Conservation (phyloP, 768 basidiomycete genomes). For the Melanogaster broomeanus region DNA sequence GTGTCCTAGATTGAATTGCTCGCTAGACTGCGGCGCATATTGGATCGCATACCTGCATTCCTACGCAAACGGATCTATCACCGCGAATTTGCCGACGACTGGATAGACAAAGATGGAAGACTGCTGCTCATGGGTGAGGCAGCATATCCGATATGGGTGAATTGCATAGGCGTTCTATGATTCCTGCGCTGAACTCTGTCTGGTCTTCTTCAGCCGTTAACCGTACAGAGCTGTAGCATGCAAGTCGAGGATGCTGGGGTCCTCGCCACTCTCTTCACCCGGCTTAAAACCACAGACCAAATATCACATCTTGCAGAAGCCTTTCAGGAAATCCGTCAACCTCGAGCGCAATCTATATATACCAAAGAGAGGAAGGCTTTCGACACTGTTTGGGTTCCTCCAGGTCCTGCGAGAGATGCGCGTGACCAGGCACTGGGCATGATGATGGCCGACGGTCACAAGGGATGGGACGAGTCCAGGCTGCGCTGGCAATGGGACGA, state of each 20-base stretch:
- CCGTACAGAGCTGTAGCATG: conserved; percentile 39
- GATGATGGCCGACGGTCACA: conserved; percentile 29
- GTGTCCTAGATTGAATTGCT: conserved; percentile 2
- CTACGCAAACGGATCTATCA: conserved; percentile 41
- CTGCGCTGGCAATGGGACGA: conserved; percentile 57
- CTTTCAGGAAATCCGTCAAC: conserved; percentile 61
- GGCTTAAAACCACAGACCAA: conserved; percentile 48
- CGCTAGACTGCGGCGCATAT: conserved; percentile 39
- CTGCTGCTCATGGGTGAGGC: conserved; percentile 61
- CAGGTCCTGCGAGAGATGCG: conserved; percentile 45
- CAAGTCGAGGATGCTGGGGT: conserved; percentile 37
- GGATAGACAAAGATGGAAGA: conserved; percentile 52
- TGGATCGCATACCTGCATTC: conserved; percentile 38
- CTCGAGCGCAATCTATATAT: conserved; percentile 45
- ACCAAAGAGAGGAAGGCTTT: conserved; percentile 47
- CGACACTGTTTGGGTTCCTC: conserved; percentile 42
- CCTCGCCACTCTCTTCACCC: conserved; percentile 38
- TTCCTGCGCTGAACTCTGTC: background rate
- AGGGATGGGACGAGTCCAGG: conserved; percentile 49
- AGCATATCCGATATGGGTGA: conserved; percentile 58
- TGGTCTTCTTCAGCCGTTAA: conserved; percentile 44
- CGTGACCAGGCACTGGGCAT: conserved; percentile 42
- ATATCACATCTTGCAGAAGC: conserved; percentile 52
- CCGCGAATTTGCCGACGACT: conserved; percentile 44
- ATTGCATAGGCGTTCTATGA: conserved; percentile 2